Conservation (phyloP, 2,329 filamentous ascomycete genomes). For the Polytolypa hystricis region DNA sequence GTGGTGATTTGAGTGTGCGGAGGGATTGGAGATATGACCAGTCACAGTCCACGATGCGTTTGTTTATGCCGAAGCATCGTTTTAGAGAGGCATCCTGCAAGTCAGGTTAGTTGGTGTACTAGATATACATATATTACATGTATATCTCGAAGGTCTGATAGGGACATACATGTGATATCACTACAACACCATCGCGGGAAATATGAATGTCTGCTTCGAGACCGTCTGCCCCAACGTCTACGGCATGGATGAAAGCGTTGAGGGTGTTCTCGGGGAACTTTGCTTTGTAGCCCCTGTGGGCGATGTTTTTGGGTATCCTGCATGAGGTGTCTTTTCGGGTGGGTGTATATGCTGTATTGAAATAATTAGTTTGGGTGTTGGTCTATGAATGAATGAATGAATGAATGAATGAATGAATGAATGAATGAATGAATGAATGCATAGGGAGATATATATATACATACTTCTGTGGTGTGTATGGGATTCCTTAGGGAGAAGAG, state of each 20-base stretch:
- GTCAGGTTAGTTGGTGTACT: too few relatives aligned
- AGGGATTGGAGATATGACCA: slow-evolving; percentile 63
- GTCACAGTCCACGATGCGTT: slow-evolving; percentile 62
- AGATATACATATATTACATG: background rate
- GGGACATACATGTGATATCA: slow-evolving; percentile 62
- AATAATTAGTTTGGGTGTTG: too few relatives aligned
- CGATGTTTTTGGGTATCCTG: too few relatives aligned
- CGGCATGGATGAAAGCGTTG: slow-evolving; percentile 62
- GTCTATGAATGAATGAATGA: too few relatives aligned
- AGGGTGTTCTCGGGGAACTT: slow-evolving; percentile 78
- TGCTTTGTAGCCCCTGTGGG: slow-evolving; percentile 48
- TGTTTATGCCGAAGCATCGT: slow-evolving; percentile 68
- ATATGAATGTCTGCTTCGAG: slow-evolving; percentile 85
- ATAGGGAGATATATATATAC: too few relatives aligned
- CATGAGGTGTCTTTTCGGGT: too few relatives aligned
- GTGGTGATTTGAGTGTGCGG: slow-evolving; percentile 55
- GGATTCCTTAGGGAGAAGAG: too few relatives aligned
- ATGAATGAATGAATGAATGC: too few relatives aligned
- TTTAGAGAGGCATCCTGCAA: slow-evolving; percentile 60
- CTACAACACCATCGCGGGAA: slow-evolving; percentile 69
- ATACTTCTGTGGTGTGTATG: too few relatives aligned
- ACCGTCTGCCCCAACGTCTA: slow-evolving; percentile 63
- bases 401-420: too few relatives aligned
- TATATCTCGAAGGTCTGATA: too few relatives aligned
- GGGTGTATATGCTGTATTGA: too few relatives aligned